Percentiles rank a stretch among this genome's conserved stretches.
Evolutionary conservation across 768 basidiomycete species (phyloP).

Genomic region (Antrodiella citrinella): DNA sequence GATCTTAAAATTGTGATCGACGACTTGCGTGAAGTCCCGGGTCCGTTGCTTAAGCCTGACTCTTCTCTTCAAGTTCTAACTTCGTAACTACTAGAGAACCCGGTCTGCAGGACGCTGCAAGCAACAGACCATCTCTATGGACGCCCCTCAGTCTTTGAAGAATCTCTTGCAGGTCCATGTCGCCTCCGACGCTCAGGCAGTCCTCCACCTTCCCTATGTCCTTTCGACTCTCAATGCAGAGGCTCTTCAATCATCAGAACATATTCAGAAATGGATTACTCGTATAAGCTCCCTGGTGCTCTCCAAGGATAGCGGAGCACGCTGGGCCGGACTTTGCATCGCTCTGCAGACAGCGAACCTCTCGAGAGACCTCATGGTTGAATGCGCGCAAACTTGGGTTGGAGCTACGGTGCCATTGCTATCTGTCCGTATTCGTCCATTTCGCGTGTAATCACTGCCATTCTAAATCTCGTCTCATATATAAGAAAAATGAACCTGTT

Average conservation of each 20-base stretch:
- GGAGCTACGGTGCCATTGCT: constrained; percentile 54
- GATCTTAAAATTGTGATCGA: too few relatives aligned
- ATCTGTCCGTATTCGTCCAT: constrained; percentile 39
- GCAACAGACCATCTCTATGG: not conserved
- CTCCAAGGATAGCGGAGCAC: constrained; percentile 66
- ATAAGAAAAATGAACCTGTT: constrained; percentile 59
- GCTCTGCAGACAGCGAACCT: constrained; percentile 57
- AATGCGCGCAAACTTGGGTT: constrained; percentile 69
- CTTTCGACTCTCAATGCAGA: constrained; percentile 46
- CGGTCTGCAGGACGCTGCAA: too few relatives aligned
- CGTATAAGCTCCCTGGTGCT: constrained; percentile 68
- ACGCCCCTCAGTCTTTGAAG: constrained; percentile 41
- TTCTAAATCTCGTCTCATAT: not conserved
- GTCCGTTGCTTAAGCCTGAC: not conserved
- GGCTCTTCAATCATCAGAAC: constrained; percentile 50
- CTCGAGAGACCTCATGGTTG: constrained; percentile 55
- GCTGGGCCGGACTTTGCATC: constrained; percentile 76
- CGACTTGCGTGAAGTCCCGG: too few relatives aligned
- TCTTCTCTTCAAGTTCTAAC: too few relatives aligned
- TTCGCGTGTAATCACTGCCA: not conserved
- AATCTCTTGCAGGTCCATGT: constrained; percentile 63
- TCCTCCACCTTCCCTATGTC: constrained; percentile 50
- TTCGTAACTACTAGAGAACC: too few relatives aligned
- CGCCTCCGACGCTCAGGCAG: constrained; percentile 56
- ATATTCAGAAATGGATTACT: constrained; percentile 69